phyloP scores from a whole-genome alignment of 768 basidiomycete genomes.

The Calocera viscosa region DNA sequence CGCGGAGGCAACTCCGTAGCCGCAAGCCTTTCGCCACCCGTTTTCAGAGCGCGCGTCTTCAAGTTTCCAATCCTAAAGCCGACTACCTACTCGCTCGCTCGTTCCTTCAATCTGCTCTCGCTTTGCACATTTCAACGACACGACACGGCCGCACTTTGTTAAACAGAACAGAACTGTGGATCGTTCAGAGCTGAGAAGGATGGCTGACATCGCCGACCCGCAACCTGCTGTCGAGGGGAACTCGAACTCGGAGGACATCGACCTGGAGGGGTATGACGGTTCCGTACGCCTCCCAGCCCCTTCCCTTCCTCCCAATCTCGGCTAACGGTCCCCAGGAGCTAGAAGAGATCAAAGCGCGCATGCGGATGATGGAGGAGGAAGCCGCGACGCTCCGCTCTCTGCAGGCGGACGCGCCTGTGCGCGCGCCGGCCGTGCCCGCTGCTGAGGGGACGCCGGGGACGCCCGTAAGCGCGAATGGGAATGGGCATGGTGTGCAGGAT shows the following conservation, averaged over 20 bases:
- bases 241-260: constrained; percentile 7
- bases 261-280: constrained; percentile 1
- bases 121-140: too few relatives aligned
- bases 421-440: constrained; percentile 13
- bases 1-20: too few relatives aligned
- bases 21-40: too few relatives aligned
- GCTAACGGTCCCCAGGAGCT: constrained; percentile 21
- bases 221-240: too few relatives aligned
- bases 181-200: too few relatives aligned
- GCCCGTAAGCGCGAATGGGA: constrained; percentile 32
- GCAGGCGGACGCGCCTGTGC: constrained; percentile 12
- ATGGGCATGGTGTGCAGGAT: constrained; percentile 32
- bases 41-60: too few relatives aligned
- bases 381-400: constrained; percentile 18
- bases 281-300: neutral
- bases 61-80: too few relatives aligned
- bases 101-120: too few relatives aligned
- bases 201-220: neutral
- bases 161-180: too few relatives aligned
- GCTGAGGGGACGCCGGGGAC: constrained; percentile 29
- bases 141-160: too few relatives aligned
- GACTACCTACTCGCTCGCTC: too few relatives aligned
- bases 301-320: neutral
- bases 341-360: constrained; percentile 25
- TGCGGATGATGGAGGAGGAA: constrained; percentile 10